Conservation (phyloP, 2,329 filamentous ascomycete species). For the Geoglossum cookeanum region DNA sequence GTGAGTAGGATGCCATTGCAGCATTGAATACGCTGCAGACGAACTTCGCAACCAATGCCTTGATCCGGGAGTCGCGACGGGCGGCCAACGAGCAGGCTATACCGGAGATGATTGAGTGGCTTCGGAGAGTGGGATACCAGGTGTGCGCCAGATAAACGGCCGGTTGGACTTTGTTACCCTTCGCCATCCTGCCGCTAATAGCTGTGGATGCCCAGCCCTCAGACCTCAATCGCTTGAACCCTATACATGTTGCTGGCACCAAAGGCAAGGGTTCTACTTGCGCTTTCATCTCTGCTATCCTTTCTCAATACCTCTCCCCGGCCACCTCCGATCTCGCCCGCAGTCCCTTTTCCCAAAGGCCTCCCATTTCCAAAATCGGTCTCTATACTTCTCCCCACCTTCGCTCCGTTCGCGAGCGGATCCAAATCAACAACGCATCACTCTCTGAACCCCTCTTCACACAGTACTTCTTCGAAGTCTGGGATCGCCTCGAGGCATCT, state of each 20-base stretch:
- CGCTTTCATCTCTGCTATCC: conserved; percentile 62
- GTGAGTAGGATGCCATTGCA: conserved; percentile 43
- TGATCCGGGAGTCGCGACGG: conserved; percentile 54
- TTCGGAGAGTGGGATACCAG: conserved; percentile 54
- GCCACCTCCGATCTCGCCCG: conserved; percentile 40
- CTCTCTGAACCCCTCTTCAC: conserved; percentile 51
- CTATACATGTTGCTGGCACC: conserved; percentile 76
- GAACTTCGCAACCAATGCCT: conserved; percentile 60
- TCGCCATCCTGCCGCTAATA: not conserved
- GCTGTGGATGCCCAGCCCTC: conserved; percentile 28
- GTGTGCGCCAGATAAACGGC: conserved; percentile 26
- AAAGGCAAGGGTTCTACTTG: conserved; percentile 89
- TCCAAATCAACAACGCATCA: conserved; percentile 56
- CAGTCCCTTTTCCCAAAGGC: conserved; percentile 60
- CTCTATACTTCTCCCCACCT: conserved; percentile 78
- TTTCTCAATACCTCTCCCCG: conserved; percentile 39
- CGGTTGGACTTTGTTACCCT: not conserved
- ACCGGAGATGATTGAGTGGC: conserved; percentile 67
- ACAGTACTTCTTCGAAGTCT: conserved; percentile 65
- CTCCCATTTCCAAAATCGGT: conserved; percentile 38
- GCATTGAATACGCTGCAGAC: conserved; percentile 61
- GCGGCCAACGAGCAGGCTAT: conserved; percentile 57
- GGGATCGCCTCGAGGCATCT: conserved; percentile 45
- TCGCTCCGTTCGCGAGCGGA: conserved; percentile 65
- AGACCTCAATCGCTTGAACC: conserved; percentile 38